phyloP scores from a whole-genome alignment of 2,329 filamentous ascomycete genomes.

The Neofusicoccum kwambonambiense region DNA sequence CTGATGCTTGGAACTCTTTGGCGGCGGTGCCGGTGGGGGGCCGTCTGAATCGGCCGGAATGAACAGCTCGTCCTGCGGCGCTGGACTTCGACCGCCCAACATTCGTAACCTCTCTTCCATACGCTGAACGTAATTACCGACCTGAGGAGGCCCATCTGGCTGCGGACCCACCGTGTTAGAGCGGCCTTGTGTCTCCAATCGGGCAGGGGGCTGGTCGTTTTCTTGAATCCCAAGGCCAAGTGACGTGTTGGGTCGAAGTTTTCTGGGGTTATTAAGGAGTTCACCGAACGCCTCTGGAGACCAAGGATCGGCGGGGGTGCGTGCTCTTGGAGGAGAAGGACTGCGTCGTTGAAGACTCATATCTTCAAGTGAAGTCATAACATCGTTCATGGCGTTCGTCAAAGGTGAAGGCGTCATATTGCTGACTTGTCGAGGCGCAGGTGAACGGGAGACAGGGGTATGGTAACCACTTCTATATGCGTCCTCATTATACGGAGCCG shows the following conservation, averaged over 20 bases:
- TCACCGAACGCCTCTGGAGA: constrained; percentile 82
- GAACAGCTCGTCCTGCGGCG: constrained; percentile 50
- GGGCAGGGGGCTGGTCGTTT: constrained; percentile 48
- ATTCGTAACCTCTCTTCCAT: constrained; percentile 82
- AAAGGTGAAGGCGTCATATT: constrained; percentile 81
- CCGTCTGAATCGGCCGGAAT: constrained; percentile 41
- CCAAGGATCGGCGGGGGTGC: constrained; percentile 71
- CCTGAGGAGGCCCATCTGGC: constrained; percentile 63
- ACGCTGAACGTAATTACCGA: constrained; percentile 83
- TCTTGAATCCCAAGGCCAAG: constrained; percentile 62
- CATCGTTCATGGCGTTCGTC: constrained; percentile 94
- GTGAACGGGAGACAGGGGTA: constrained; percentile 68
- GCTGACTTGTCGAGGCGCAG: constrained; percentile 42
- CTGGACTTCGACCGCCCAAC: constrained; percentile 54
- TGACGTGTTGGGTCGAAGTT: constrained; percentile 63
- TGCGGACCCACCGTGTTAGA: constrained; percentile 27
- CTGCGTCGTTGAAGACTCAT: constrained; percentile 63
- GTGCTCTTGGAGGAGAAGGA: constrained; percentile 53
- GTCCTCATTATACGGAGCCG: constrained; percentile 25
- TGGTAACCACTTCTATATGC: constrained; percentile 43
- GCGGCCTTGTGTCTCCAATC: not conserved
- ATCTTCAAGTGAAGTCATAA: constrained; percentile 91
- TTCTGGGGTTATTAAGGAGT: constrained; percentile 43
- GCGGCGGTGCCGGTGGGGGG: constrained; percentile 61
- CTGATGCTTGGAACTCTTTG: constrained; percentile 50